A percentile compares a stretch with the other conserved stretches of the same genome.
These are phyloP conservation scores for Daucus carota DNA, from an alignment of 129 eudicot genomes.

Conservation along the genomic window DNA sequence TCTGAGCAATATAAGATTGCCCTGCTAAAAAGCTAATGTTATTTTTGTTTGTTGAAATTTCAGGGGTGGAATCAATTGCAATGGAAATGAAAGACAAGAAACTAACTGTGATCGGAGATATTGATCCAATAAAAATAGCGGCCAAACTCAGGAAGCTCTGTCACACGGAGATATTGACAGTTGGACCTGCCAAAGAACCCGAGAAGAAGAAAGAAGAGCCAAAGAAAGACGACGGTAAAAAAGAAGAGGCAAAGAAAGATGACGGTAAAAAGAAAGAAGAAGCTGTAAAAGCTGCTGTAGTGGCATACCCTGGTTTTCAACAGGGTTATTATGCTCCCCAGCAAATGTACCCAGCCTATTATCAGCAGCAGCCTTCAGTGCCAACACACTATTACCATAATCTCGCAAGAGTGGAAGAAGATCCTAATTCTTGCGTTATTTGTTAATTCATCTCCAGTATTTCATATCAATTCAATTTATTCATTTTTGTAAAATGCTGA, in stretches of 20 bases:
- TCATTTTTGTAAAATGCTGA: too few relatives aligned
- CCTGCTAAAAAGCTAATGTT: not conserved
- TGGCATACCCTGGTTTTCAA: constrained; percentile 5
- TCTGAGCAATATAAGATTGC: not conserved
- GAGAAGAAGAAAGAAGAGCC: constrained; percentile 52
- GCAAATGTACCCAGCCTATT: not conserved
- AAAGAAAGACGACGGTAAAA: constrained; percentile 29
- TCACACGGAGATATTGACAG: constrained; percentile 54
- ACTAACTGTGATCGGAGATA: constrained; percentile 63
- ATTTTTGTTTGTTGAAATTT: not conserved
- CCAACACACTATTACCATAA: constrained; percentile 17
- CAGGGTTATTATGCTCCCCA: not conserved
- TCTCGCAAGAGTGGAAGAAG: constrained; percentile 42
- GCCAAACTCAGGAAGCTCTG: constrained; percentile 65
- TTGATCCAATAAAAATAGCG: constrained; percentile 66
- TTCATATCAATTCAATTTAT: too few relatives aligned
- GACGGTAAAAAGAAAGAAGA: not conserved
- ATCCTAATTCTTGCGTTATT: constrained; percentile 64
- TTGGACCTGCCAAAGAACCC: constrained; percentile 87
- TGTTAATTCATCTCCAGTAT: constrained; percentile 21
- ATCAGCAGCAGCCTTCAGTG: constrained; percentile 20
- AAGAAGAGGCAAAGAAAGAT: constrained; percentile 18
- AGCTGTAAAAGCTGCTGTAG: not conserved
- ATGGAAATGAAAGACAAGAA: constrained; percentile 75
- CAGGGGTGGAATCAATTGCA: constrained; percentile 68